These are phyloP conservation scores for Penicillium verhagenii DNA, from an alignment of 495 filamentous ascomycete species.

Conservation along the genomic window DNA sequence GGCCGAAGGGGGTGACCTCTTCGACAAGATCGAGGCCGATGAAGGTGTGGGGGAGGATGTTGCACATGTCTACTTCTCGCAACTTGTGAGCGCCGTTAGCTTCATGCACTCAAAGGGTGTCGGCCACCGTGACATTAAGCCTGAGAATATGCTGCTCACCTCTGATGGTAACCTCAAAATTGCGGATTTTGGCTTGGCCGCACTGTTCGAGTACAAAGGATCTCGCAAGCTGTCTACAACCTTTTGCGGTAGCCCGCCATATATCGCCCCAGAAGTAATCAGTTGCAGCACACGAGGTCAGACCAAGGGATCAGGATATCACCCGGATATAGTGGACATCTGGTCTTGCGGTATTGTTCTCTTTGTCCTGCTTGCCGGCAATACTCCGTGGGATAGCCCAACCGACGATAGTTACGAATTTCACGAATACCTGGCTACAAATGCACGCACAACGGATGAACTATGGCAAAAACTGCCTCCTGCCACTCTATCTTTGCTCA, in stretches of 20 bases:
- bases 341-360: constrained; percentile 97
- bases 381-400: constrained; percentile 97
- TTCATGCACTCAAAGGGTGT: constrained; percentile 95
- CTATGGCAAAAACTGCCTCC: constrained; percentile 80
- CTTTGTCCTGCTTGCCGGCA: constrained; percentile 91
- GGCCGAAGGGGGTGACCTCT: constrained; percentile 92
- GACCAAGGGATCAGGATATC: constrained; percentile 65
- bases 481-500: constrained; percentile 79
- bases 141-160: constrained; percentile 84
- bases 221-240: constrained; percentile 74
- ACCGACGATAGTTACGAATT: constrained; percentile 77
- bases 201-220: constrained; percentile 87
- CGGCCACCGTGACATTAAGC: constrained; percentile 87
- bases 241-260: constrained; percentile 94
- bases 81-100: constrained; percentile 83
- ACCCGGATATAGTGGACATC: constrained; percentile 82
- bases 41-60: constrained; percentile 89
- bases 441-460: constrained; percentile 76
- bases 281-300: constrained; percentile 45
- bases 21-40: constrained; percentile 99
- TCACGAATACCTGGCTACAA: constrained; percentile 76
- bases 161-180: constrained; percentile 87
- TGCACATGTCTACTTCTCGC: constrained; percentile 93
- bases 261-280: constrained; percentile 94
- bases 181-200: constrained; percentile 94